Evolutionary conservation across 768 basidiomycete species (phyloP).

Genomic region (Gloeostereum incarnatum): DNA sequence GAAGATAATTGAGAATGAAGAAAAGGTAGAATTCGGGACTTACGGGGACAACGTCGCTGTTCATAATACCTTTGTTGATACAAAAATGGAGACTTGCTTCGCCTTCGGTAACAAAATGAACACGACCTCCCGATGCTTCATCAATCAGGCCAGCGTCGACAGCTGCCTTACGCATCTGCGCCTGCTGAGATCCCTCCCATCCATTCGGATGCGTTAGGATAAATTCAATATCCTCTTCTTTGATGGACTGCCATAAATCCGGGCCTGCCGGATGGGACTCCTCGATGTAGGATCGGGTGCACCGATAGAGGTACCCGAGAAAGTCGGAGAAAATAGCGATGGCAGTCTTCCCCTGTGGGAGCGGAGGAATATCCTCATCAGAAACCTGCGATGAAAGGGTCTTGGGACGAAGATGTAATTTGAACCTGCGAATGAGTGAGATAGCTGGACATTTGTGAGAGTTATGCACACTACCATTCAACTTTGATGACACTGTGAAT

Average conservation of each 20-base stretch:
- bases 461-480: too few relatives aligned
- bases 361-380: slow-evolving; percentile 20
- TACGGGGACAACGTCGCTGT: slow-evolving; percentile 15
- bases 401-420: slow-evolving; percentile 25
- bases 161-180: slow-evolving; percentile 32
- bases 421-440: slow-evolving; percentile 21
- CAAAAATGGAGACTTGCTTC: slow-evolving; percentile 46
- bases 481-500: slow-evolving; percentile 21
- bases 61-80: slow-evolving; percentile 26
- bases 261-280: slow-evolving; percentile 32
- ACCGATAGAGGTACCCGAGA: slow-evolving; percentile 35
- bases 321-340: slow-evolving; percentile 39
- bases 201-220: slow-evolving; percentile 40
- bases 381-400: slow-evolving; percentile 8
- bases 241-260: slow-evolving; percentile 30
- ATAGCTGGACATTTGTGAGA: slow-evolving; percentile 16
- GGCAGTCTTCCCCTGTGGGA: slow-evolving; percentile 31
- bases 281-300: slow-evolving; percentile 35
- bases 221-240: slow-evolving; percentile 29
- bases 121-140: slow-evolving; percentile 21
- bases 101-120: slow-evolving; percentile 41
- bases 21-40: slow-evolving; percentile 3
- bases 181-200: slow-evolving; percentile 36
- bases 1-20: too few relatives aligned
- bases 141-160: slow-evolving; percentile 29